These are phyloP conservation scores for Chaetomium sp. DNA, from an alignment of 2,329 filamentous ascomycete species.

Conservation along the genomic window DNA sequence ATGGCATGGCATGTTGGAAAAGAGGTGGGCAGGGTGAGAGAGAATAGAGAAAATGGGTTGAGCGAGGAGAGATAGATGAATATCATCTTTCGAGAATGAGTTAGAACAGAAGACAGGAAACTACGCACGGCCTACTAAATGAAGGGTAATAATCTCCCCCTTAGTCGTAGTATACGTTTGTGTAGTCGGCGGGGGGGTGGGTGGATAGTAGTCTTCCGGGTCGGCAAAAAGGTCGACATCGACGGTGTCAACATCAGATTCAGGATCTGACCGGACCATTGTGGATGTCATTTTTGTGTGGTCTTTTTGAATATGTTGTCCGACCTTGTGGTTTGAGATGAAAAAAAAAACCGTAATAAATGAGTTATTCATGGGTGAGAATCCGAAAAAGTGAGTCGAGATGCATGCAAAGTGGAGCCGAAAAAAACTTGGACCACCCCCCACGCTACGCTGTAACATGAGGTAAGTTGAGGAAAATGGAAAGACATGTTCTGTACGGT, in stretches of 20 bases:
- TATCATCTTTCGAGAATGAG: background rate
- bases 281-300: background rate
- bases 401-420: background rate
- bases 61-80: background rate
- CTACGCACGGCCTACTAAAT: constrained; percentile 61
- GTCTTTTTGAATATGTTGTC: background rate
- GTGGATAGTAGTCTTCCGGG: constrained; percentile 71
- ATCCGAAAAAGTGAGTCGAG: background rate
- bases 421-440: too few relatives aligned
- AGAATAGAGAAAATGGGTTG: background rate
- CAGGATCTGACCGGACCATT: background rate
- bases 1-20: too few relatives aligned
- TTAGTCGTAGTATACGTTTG: constrained; percentile 64
- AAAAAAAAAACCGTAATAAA: background rate
- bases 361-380: too few relatives aligned
- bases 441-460: background rate
- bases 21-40: background rate
- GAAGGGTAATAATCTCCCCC: constrained; percentile 59
- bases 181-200: constrained; percentile 68
- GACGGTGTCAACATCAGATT: constrained; percentile 24
- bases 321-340: background rate
- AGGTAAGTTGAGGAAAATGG: constrained; percentile 1
- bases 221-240: constrained; percentile 64
- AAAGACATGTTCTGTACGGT: background rate
- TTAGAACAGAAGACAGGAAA: background rate